Evolutionary conservation across 441 rosid genomes (phyloP), one percentile per base, ranked within the genome.

Genomic region (Brassica hybrid): DNA sequence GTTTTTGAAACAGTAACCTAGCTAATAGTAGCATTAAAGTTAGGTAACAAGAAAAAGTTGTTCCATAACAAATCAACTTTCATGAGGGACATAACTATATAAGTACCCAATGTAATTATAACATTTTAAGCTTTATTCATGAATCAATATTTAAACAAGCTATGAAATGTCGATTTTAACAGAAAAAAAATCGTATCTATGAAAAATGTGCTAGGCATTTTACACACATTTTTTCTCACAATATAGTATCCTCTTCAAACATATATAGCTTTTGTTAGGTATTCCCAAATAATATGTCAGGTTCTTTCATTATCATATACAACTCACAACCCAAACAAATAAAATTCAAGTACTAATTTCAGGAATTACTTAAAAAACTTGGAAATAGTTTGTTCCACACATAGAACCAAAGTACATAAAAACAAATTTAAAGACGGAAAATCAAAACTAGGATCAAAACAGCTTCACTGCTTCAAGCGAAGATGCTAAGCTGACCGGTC

Each of bases 401-500:
- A 59, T 27, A 21, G 12, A 60, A 71, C 57, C 58, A 57, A 70
- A 58, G 60, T 60, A 23, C 76, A 50, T 0, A 4, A 71, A 71
- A 18, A 3, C 10, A 41, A 66, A 14, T 9, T 16, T 14, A 60
- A 72, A 60, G 27, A 73, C 21, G 11, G 48, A 56, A 54, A 63
- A 11, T 3, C 14, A 41, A 61, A 59, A 38, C 34, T 62, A 67
- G 65, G 30, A 61, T 73, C 57, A 67, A 50, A 67, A 78, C 67
- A 65, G 27, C 71, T 71, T 61, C 80, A 62, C 14, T 68, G 69
- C 62, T 73, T 84, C 72, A 90, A 21, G 88, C 97, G 11, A 84
- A 85, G 83, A 89, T 89, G 89, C 98, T 89, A 70, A 90, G 77
- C 0, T 97, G 92, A 52, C 96, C 94, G 5, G 88, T 81, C 86